These are phyloP conservation scores for Triticum dicoccoides DNA, from an alignment of 176 grass and related monocot genomes.

Conservation along the genomic window DNA sequence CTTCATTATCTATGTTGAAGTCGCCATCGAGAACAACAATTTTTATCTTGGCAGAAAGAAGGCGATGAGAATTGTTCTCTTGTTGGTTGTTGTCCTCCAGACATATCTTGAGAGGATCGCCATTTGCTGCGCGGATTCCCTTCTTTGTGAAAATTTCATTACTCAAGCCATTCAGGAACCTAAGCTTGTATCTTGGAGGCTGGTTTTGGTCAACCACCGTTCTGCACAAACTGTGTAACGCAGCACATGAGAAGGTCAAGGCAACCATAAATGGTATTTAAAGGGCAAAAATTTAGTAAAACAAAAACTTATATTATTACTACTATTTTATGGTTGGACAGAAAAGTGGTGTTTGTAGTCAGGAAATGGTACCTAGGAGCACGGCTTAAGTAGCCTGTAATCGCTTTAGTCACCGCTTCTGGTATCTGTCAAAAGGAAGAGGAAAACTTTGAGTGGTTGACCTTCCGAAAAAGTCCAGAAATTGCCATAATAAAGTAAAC, in stretches of 20 bases:
- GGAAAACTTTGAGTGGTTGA: background rate
- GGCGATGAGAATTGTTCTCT: background rate
- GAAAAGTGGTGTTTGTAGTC: background rate
- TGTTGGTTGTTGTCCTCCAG: background rate
- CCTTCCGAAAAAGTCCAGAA: background rate
- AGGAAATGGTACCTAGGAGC: slow-evolving; percentile 18
- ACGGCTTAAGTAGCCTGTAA: slow-evolving; percentile 2
- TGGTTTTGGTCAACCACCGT: slow-evolving; percentile 7
- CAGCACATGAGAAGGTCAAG: background rate
- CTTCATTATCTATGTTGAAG: slow-evolving; percentile 26
- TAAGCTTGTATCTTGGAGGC: slow-evolving; percentile 28
- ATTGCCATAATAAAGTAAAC: too few relatives aligned
- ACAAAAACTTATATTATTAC: background rate
- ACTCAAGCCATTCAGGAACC: slow-evolving; percentile 23
- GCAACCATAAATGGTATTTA: background rate
- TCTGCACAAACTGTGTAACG: slow-evolving; percentile 6
- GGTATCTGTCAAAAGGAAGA: slow-evolving; percentile 10
- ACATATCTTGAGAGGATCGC: slow-evolving; percentile 22
- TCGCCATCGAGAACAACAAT: slow-evolving; percentile 54
- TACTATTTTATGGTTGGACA: background rate
- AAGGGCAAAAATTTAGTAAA: background rate
- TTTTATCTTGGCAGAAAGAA: slow-evolving; percentile 38
- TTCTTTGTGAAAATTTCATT: slow-evolving; percentile 38
- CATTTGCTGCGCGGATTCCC: background rate
- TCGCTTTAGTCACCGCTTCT: slow-evolving; percentile 23